Evolutionary conservation across 495 filamentous ascomycete species (phyloP).

Genomic region (Neurospora sp.): DNA sequence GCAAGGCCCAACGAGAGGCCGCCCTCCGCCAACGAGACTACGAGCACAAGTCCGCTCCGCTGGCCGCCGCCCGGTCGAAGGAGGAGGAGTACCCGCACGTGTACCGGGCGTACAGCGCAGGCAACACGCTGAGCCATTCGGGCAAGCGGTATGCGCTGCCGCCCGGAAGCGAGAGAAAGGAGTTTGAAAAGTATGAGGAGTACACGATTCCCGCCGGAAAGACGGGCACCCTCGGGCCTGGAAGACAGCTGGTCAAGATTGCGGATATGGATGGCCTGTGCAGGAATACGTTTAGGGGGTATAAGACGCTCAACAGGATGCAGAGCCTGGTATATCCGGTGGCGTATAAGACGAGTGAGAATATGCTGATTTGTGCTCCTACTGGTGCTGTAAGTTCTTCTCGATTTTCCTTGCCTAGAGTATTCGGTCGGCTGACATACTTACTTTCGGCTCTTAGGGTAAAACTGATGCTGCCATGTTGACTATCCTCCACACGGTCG

Average conservation of each 20-base stretch:
- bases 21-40: slow-evolving; percentile 61
- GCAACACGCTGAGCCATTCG: slow-evolving; percentile 66
- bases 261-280: slow-evolving; percentile 82
- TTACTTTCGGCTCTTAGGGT: slow-evolving; percentile 33
- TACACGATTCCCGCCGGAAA: slow-evolving; percentile 73
- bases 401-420: background rate
- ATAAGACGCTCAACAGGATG: slow-evolving; percentile 92
- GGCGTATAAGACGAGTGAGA: slow-evolving; percentile 90
- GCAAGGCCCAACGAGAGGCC: slow-evolving; percentile 65
- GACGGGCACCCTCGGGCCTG: slow-evolving; percentile 60
- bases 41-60: slow-evolving; percentile 68
- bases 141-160: slow-evolving; percentile 74
- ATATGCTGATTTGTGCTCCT: slow-evolving; percentile 97
- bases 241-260: slow-evolving; percentile 67
- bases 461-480: slow-evolving; percentile 99
- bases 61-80: slow-evolving; percentile 52
- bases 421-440: background rate
- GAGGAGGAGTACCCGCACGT: slow-evolving; percentile 82
- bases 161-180: slow-evolving; percentile 46
- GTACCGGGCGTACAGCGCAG: slow-evolving; percentile 68
- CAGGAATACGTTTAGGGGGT: slow-evolving; percentile 83
- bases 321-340: slow-evolving; percentile 94
- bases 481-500: slow-evolving; percentile 78
- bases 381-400: slow-evolving; percentile 64
- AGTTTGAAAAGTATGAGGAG: slow-evolving; percentile 69